Conservation (phyloP, 257 asterid genomes). For the Thymus mandschuricus region DNA sequence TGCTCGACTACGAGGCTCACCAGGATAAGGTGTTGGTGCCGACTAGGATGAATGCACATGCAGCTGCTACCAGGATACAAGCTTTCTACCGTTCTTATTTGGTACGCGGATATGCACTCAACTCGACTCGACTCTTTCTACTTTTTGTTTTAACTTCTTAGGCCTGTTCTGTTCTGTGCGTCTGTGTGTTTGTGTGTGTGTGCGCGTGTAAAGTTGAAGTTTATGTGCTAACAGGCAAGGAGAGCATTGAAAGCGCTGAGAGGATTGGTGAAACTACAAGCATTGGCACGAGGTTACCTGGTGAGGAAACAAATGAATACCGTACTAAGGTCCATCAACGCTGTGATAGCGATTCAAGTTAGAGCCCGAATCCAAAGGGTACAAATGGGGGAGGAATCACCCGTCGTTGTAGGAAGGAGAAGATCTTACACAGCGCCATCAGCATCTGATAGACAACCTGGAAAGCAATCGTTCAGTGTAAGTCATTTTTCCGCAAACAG, state of each 20-base stretch:
- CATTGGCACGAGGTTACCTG: conserved; percentile 73
- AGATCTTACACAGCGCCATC: conserved; percentile 35
- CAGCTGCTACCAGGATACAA: conserved; percentile 73
- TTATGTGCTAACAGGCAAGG: conserved; percentile 60
- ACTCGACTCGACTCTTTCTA: neutral
- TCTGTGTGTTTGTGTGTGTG: neutral
- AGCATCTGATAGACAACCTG: conserved; percentile 34
- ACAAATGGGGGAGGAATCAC: conserved; percentile 50
- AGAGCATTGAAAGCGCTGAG: conserved; percentile 68
- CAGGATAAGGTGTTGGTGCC: conserved; percentile 26
- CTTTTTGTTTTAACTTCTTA: neutral
- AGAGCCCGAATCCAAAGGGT: conserved; percentile 67
- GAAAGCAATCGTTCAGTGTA: conserved; percentile 33
- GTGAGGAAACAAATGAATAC: conserved; percentile 63
- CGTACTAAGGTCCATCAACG: conserved; percentile 60
- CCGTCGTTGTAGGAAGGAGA: conserved; percentile 30
- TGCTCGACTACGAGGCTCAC: conserved; percentile 39
- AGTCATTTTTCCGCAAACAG: conserved; percentile 18
- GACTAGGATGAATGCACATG: conserved; percentile 29
- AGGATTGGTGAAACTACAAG: conserved; percentile 80
- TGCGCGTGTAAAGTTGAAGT: neutral
- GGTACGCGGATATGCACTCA: conserved; percentile 41
- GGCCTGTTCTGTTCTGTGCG: too few relatives aligned
- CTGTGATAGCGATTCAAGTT: conserved; percentile 68
- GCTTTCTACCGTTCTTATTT: conserved; percentile 69